Percentiles rank a stretch among this genome's conserved stretches.
Evolutionary conservation across 306 rosid species (phyloP).

Genomic region (Pterocarpus macrocarpus): DNA sequence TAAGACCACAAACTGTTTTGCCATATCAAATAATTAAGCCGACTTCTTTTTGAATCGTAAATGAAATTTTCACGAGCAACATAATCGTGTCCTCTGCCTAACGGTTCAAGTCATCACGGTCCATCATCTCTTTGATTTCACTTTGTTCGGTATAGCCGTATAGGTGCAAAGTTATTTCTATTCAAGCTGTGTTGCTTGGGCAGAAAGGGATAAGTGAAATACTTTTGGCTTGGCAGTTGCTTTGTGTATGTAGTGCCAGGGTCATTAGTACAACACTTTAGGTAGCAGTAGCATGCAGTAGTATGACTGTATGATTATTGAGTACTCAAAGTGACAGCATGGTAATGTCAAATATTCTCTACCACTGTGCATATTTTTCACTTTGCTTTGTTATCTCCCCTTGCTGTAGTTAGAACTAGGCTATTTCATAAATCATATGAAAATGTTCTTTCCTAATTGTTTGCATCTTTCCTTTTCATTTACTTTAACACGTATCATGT

Average conservation of each 20-base stretch:
- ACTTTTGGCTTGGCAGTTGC: slow-evolving; percentile 13
- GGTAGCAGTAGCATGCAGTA: slow-evolving; percentile 4
- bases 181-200: slow-evolving; percentile 27
- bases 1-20: not conserved
- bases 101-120: not conserved
- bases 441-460: not conserved
- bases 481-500: not conserved
- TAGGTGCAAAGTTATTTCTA: slow-evolving; percentile 18
- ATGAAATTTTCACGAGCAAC: slow-evolving; percentile 19
- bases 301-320: not conserved
- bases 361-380: not conserved
- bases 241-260: slow-evolving; percentile 28
- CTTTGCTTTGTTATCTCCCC: slow-evolving; percentile 8
- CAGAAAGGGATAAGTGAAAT: not conserved
- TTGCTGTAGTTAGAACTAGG: not conserved
- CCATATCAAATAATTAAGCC: not conserved
- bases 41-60: not conserved
- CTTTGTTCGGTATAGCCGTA: not conserved
- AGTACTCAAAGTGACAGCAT: slow-evolving; percentile 4
- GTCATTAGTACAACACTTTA: slow-evolving; percentile 24
- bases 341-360: not conserved
- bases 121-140: slow-evolving; percentile 2
- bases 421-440: not conserved
- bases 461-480: slow-evolving; percentile 18
- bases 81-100: not conserved